Base-by-base conservation (phyloP, 78 protist species). In the Pigoraptor vietnamica region DNA sequence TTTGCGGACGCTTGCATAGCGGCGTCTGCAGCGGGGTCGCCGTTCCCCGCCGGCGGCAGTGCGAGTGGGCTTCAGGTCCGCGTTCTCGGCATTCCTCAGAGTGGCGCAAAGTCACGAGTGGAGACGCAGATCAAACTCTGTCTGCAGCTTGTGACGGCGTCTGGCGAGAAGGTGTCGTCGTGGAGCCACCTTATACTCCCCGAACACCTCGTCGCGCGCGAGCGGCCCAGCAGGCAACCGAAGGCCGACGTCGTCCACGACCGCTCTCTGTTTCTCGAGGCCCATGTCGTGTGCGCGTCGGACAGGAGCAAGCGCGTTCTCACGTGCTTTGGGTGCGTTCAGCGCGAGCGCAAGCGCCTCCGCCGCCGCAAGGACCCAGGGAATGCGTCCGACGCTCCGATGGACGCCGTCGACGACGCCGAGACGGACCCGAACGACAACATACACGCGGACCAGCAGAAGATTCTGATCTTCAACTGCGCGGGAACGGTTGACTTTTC, bases 51-150 rank as follows among this genome's bases (percentile, higher is more conserved):
- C 67, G 6, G 29, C 67, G 14, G 29, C 6, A 48, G 67, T 14
- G 67, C 29, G 67, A 48, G 29, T 6, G 87, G 87, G 35, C 87
- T 86, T 1, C 86, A 90, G 91, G 32, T 90, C n/a, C 39, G 56
- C n/a, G 81, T 90, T 2, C 81, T 90, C 10, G 91, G 91, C 2
- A 23, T 90, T 10, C 91, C 91, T 56, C 19, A 35, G 2, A 24
- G 10, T 25, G 91, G 91, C 0, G 81, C 36, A 1, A 6, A 56
- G 2, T 39, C 86, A 10, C 83, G 91, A 14, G 91, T 90, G 37
- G 91, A 90, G 35, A 90, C 91, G n/a, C 91, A 90, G 35, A 90
- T 56, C 6, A 90, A 90, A 14, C 91, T 90, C 48, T 90, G 91
- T n/a, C 86, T 90, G 86, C 86, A 90, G 39, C 81, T 90, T 23